These are phyloP conservation scores for Metarhizium anisopliae DNA, from an alignment of 2,329 filamentous ascomycete species.

Conservation along the genomic window DNA sequence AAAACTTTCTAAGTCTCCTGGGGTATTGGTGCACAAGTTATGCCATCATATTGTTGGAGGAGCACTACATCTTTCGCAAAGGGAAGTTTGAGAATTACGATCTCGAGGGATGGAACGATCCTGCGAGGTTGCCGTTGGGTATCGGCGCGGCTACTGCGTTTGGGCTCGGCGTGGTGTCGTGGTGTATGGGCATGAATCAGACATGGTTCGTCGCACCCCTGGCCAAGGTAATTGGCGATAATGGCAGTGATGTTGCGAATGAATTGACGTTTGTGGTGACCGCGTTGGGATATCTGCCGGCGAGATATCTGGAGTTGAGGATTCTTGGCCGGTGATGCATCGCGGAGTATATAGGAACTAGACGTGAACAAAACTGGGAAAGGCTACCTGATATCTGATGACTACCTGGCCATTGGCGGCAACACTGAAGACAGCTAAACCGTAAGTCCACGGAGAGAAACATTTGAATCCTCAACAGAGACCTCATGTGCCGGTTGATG, in stretches of 20 bases:
- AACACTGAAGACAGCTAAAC: no score
- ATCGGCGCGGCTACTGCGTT: slow-evolving; percentile 33
- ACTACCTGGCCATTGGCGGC: no score
- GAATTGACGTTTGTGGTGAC: slow-evolving; percentile 33
- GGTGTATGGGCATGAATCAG: slow-evolving; percentile 46
- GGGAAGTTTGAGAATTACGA: slow-evolving; percentile 32
- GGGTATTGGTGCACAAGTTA: slow-evolving; percentile 37
- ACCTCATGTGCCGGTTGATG: no score
- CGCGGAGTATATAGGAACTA: no score
- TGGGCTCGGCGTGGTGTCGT: slow-evolving; percentile 30
- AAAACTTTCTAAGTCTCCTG: slow-evolving; percentile 35
- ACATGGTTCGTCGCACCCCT: slow-evolving; percentile 49
- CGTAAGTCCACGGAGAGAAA: no score
- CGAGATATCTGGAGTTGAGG: slow-evolving; percentile 32
- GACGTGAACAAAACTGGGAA: no score
- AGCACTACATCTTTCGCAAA: slow-evolving; percentile 32
- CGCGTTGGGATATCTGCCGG: slow-evolving; percentile 28
- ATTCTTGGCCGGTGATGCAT: slow-evolving; percentile 9
- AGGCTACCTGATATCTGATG: no score
- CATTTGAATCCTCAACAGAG: no score
- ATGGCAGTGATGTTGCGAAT: slow-evolving; percentile 48
- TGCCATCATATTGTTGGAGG: slow-evolving; percentile 29
- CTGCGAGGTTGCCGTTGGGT: slow-evolving; percentile 30
- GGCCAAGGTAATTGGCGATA: slow-evolving; percentile 43
- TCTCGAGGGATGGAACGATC: slow-evolving; percentile 35